These are phyloP conservation scores for Melampsora americana DNA, from an alignment of 1,284 basidiomycete species.

Conservation along the genomic window DNA sequence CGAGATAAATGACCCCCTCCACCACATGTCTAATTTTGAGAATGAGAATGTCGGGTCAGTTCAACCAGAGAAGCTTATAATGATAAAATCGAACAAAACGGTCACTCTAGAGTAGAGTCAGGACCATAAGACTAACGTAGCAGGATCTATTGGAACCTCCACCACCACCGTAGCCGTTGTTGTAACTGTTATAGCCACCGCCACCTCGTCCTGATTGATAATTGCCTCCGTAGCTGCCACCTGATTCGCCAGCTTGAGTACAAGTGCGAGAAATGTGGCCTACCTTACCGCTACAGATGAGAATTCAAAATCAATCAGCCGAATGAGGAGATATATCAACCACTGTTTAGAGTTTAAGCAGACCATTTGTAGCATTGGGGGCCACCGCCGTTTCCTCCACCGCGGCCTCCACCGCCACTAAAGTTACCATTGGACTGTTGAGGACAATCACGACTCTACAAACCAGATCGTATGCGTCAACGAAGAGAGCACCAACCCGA, in stretches of 20 bases:
- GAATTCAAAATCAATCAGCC: not conserved
- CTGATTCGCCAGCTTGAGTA: conserved; percentile 46
- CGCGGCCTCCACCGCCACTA: not conserved
- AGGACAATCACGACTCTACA: conserved; percentile 37
- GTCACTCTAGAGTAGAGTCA: not conserved
- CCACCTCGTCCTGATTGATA: conserved; percentile 47
- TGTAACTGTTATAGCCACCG: conserved; percentile 50
- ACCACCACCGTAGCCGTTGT: conserved; percentile 53
- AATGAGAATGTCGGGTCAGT: not conserved
- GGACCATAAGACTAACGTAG: conserved; percentile 56
- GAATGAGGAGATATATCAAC: not conserved
- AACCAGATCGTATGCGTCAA: not conserved
- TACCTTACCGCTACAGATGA: conserved; percentile 45
- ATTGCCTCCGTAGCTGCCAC: conserved; percentile 58
- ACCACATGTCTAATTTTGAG: conserved; percentile 63
- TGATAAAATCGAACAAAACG: not conserved
- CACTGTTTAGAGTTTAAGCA: not conserved
- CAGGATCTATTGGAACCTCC: conserved; percentile 62
- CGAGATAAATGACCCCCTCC: conserved; percentile 81
- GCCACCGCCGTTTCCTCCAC: not conserved
- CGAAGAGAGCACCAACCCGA: not conserved
- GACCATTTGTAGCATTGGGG: conserved; percentile 1
- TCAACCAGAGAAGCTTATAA: not conserved
- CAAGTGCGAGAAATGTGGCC: conserved; percentile 51
- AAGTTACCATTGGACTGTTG: conserved; percentile 20